Evolutionary conservation across 2,329 filamentous ascomycete species (phyloP), one percentile per base, ranked within the genome.

Genomic region (Teratosphaeria nubilosa): DNA sequence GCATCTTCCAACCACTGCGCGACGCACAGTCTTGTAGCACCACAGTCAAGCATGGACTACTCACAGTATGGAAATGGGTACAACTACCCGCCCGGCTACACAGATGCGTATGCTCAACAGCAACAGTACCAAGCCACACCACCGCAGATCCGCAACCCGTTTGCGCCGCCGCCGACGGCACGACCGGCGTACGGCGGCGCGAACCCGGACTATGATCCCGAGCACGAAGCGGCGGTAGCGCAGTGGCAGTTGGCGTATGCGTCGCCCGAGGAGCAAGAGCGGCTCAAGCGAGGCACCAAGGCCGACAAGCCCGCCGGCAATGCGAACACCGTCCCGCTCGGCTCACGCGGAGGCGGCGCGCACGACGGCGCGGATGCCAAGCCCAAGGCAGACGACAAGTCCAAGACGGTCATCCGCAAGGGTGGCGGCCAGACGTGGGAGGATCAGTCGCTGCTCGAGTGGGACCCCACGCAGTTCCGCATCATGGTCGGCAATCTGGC

Each of bases 401-500:
- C 88, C 67, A 91, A 91, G 75, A 99, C 94, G 0, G 94, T 99
- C 0, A 80, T 90, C 54, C 87, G 94, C 45, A 82, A 88, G 61
- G 94, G 92, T 55, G 94, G 94, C 61, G 94, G 94, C 57, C 90
- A 95, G 77, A 88, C 85, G 59, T 99, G 94, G 94, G 87, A 88
- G 25, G 94, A 99, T 71, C 81, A 88, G 58, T 83, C 87, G 0
- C 82, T 99, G 3, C 82, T 97, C 1, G 94, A 97, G 72, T 99
- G 94, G 94, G 91, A 97, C 70, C 92, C 92, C 1, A 83, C 88
- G 30, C 94, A 99, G 72, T 88, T 96, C 69, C 90, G 94, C 37
- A 84, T 99, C 51, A 97, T 97, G 73, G 91, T 97, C 16, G 94
- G 94, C 63, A 99, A 99, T 73, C 82, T 99, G 55, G 94, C 94